Evolutionary conservation across 2,329 filamentous ascomycete genomes (phyloP), one percentile per base, ranked within the genome.

Genomic region (Torrubiella hemipterigena): DNA sequence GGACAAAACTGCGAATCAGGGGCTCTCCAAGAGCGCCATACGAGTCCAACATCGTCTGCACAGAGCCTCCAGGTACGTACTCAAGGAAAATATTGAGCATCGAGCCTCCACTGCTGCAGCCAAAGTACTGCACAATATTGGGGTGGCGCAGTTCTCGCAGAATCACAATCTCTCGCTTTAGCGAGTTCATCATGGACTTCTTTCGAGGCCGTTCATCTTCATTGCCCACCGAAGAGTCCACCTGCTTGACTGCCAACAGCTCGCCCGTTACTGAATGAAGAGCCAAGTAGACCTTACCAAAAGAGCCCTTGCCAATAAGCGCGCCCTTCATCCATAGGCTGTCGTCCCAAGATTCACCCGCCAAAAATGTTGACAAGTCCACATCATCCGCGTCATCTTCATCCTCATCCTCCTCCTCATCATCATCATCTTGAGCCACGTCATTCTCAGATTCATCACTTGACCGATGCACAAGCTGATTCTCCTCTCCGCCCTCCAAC

Each of bases 301-400:
- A 98, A 5, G 87, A 95, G 40, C 91, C 91, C 57, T 95, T 86
- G 19, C 91, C 91, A 43, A 98, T 98, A 40, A 96, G 67, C 19
- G 89, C 87, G 49, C 91, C 91, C 64, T 96, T 95, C 86, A 98
- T 96, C 83, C 93, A 98, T 56, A 94, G 93, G 61, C 89, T 82
- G 40, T 94, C 87, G 42, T 93, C 87, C 77, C 91, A 96, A 7
- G 85, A 93, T 50, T 95, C 85, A 41, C 85, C 84, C 20, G 85
- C 77, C 24, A 96, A 67, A 65, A 95, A 95, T 49, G 87, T 87
- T 44, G 81, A n/a, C 20, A 8, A 8, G 20, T 22, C 11, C 22
- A 11, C 22, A 24, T 24, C 22, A 11, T 11, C 22, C 22, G 12
- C 22, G 22, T 24, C 22, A 12, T 24, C 22, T 12, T 11, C 22